Base-by-base conservation (phyloP, 352 stramenopile species). In the Ochromonadaceae sp. region DNA sequence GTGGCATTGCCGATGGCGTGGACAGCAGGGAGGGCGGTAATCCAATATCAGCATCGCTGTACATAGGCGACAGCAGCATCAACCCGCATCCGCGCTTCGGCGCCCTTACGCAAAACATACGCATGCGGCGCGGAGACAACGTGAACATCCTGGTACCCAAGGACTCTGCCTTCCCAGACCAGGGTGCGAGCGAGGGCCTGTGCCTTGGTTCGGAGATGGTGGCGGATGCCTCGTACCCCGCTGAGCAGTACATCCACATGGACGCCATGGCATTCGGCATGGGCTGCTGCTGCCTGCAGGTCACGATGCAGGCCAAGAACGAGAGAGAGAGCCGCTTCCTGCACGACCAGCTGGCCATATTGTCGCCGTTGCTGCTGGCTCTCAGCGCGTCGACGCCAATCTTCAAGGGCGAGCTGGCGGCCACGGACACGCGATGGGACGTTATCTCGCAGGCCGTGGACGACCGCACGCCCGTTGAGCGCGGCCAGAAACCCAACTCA, bases 211-310 rank as follows among this genome's bases (percentile, higher is more conserved):
- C n/a, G n/a, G n/a, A n/a, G n/a, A n/a, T n/a, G n/a, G n/a, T n/a
- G n/a, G n/a, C n/a, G n/a, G n/a, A n/a, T n/a, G n/a, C n/a, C n/a
- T n/a, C n/a, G n/a, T n/a, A n/a, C n/a, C n/a, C n/a, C n/a, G n/a
- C n/a, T 30, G 40, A 72, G 22, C 75, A 79, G 15, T 74, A 83
- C 20, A 85, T 99, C 73, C 88, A 98, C 76, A 98, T 99, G 93
- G 95, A 99, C 77, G 90, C 87, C 49, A 99, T 99, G 93, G 93
- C 90, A 15, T 99, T 98, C 76, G 95, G 95, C n/a, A 99, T 99
- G 95, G 95, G 95, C 42, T 98, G 95, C 78, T 99, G 93, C 78
- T 99, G 95, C 70, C 78, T 99, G 35, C 95, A 99, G 74, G 91
- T 98, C 63, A 98, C 90, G 47, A 97, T 98, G 49, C 83, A 91